Percentiles rank a stretch among this genome's conserved stretches.
Conservation (phyloP, 495 filamentous ascomycete species). For the Poronia punctata region DNA sequence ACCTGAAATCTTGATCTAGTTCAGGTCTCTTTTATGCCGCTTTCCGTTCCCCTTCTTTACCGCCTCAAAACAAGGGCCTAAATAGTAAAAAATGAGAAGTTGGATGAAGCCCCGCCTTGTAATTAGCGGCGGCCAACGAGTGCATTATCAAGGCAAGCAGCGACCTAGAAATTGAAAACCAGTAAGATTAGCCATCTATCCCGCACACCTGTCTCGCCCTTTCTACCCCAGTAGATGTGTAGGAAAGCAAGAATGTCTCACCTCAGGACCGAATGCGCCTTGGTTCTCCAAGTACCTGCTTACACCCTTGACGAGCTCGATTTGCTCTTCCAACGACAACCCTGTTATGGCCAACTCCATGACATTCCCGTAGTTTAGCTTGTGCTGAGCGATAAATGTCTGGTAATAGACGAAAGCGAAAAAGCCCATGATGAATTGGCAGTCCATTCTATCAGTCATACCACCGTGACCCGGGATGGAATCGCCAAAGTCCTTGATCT, state of each 20-base stretch:
- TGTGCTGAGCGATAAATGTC: constrained; percentile 87
- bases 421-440: constrained; percentile 99
- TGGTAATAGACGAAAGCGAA: constrained; percentile 98
- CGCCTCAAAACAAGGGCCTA: too few relatives aligned
- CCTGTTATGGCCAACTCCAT: constrained; percentile 86
- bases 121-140: too few relatives aligned
- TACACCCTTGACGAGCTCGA: constrained; percentile 79
- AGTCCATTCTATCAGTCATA: constrained; percentile 99
- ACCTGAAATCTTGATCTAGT: too few relatives aligned
- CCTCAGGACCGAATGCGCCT: constrained; percentile 57
- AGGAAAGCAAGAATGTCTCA: constrained; percentile 26
- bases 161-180: too few relatives aligned
- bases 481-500: constrained; percentile 99
- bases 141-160: too few relatives aligned
- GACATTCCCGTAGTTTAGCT: constrained; percentile 71
- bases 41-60: too few relatives aligned
- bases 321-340: constrained; percentile 73
- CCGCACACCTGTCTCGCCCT: too few relatives aligned
- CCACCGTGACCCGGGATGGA: constrained; percentile 96
- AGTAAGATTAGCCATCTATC: too few relatives aligned
- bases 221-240: neutral
- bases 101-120: too few relatives aligned
- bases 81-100: too few relatives aligned
- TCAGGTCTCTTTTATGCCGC: too few relatives aligned
- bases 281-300: constrained; percentile 83